phyloP scores from a whole-genome alignment of 352 stramenopile species.

The Phytophthora agathidicida region DNA sequence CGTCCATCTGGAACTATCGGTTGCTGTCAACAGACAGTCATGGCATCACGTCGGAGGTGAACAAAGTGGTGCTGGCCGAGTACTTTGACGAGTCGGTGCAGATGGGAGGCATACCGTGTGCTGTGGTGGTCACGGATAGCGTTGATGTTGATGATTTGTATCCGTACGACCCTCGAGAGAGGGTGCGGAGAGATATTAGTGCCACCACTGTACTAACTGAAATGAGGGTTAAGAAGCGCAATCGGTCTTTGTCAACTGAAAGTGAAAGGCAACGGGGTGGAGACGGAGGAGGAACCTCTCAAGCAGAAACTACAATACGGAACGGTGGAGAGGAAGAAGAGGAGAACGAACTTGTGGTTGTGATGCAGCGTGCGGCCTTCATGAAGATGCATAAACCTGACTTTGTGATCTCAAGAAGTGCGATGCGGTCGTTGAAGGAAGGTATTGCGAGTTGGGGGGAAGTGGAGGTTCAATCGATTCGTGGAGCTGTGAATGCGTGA shows the following conservation, averaged over 20 bases:
- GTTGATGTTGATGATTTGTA: slow-evolving; percentile 44
- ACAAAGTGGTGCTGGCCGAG: slow-evolving; percentile 2
- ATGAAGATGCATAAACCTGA: slow-evolving; percentile 21
- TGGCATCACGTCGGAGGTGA: neutral
- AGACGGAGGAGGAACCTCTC: no score
- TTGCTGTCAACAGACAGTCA: slow-evolving; percentile 32
- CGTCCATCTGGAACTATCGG: slow-evolving; percentile 36
- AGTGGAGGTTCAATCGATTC: no score
- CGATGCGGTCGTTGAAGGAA: slow-evolving; percentile 3
- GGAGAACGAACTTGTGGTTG: slow-evolving; percentile 6
- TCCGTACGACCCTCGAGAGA: slow-evolving; percentile 32
- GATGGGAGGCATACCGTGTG: slow-evolving; percentile 6
- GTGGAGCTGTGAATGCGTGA: no score
- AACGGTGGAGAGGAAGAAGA: slow-evolving; percentile 12
- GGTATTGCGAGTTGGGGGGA: slow-evolving; percentile 14
- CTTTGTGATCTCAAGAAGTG: neutral
- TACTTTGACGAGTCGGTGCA: slow-evolving; percentile 29
- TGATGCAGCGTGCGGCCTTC: slow-evolving; percentile 13
- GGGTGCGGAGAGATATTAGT: slow-evolving; percentile 38
- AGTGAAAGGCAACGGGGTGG: no score
- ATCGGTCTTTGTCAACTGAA: no score
- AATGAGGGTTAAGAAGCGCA: no score
- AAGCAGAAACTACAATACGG: neutral
- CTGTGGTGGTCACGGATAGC: slow-evolving; percentile 30
- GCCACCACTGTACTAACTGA: slow-evolving; percentile 26